Evolutionary conservation across 108 stramenopile species (phyloP), one percentile per base, ranked within the genome.

Genomic region (Cyclotella cryptica): DNA sequence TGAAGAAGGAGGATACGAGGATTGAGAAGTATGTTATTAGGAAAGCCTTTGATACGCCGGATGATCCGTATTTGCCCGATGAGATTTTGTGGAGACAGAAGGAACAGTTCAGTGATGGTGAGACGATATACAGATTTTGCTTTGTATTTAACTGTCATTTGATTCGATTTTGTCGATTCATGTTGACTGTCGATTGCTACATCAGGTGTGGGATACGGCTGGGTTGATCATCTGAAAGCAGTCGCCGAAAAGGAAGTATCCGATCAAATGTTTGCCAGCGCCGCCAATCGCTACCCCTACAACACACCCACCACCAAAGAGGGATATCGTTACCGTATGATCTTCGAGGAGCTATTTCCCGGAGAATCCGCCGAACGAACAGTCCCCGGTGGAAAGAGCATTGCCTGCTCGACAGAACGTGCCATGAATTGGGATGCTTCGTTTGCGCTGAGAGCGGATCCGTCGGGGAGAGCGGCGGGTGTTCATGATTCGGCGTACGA

Each of bases 81-180:
- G 92, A 98, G 35, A 97, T 99, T 79, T 89, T 99, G 75, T 99
- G 98, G 98, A 93, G 98, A 74, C 98, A 98, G 85, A 99, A 99
- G 92, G 98, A 98, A 85, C 98, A 98, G 88, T 98, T 98, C 79
- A 96, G 94, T 88, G 98, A 99, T 72, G 98, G 92, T 90, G 63
- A 77, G 44, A 44, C n/a, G n/a, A 9, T 47, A 42, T 14, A 46
- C 35, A 11, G 11, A 41, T 30, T 54, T 30, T 40, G 7, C 40
- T 18, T 21, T 62, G 26, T 18, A 10, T 64, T 52, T n/a, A n/a
- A n/a, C 15, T 45, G 18, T 29, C 27, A 15, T 42, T 81, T 21
- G n/a, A 59, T 29, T 66, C 22, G 40, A 21, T 42, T 59, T 45
- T 42, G 43, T 51, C 35, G 17, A 43, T 72, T 24, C 49, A 43